These are phyloP conservation scores for Sanguinoderma infundibulare DNA, from an alignment of 1,284 basidiomycete genomes.

Conservation along the genomic window DNA sequence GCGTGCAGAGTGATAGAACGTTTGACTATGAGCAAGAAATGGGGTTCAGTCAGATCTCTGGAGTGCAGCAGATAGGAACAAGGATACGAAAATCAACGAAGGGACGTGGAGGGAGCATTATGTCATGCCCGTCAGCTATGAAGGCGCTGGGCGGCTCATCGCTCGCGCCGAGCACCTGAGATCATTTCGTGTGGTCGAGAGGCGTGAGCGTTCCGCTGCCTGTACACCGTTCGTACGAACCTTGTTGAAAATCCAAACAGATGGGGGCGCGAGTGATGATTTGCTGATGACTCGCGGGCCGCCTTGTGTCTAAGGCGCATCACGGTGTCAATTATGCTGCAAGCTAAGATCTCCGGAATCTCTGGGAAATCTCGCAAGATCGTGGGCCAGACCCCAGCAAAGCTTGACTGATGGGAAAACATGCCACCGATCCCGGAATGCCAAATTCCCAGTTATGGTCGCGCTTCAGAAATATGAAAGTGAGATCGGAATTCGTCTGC, in stretches of 20 bases:
- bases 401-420: background rate
- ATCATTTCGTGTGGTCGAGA: background rate
- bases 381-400: background rate
- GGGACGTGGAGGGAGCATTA: too few species aligned
- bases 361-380: too few species aligned
- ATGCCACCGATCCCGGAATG: background rate
- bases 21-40: background rate
- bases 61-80: background rate
- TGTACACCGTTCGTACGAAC: too few species aligned
- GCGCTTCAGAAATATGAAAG: too few species aligned
- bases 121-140: too few species aligned
- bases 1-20: too few species aligned
- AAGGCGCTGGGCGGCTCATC: too few species aligned
- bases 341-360: background rate
- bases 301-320: background rate
- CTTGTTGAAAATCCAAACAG: background rate
- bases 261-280: background rate
- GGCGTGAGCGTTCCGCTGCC: background rate
- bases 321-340: background rate
- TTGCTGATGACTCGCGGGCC: background rate
- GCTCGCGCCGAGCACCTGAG: background rate
- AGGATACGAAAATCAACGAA: background rate
- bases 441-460: too few species aligned
- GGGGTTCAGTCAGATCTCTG: background rate
- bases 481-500: too few species aligned